Evolutionary conservation across 2,329 filamentous ascomycete species (phyloP).

Genomic region (Fusarium transvaalense): DNA sequence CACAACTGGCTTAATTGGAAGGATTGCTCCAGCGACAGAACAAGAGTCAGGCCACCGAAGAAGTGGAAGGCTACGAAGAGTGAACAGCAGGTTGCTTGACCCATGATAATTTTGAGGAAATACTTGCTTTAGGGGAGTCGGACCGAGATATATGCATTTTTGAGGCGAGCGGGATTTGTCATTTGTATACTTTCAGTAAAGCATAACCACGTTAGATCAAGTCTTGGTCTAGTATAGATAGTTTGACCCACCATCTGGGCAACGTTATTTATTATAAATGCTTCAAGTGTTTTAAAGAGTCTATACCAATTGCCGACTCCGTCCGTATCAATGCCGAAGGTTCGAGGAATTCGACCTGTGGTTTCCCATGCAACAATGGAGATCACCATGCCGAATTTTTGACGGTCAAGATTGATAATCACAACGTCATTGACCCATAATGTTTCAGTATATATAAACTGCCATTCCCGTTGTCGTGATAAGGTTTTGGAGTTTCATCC

Average conservation of each 20-base stretch:
- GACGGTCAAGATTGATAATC: constrained; percentile 28
- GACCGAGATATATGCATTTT: neutral
- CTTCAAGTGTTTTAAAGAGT: constrained; percentile 12
- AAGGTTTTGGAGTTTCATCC: neutral
- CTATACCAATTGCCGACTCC: neutral
- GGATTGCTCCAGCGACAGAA: constrained; percentile 23
- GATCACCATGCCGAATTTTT: neutral
- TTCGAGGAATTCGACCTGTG: neutral
- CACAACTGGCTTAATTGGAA: constrained; percentile 14
- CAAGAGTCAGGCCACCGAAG: constrained; percentile 49
- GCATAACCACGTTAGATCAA: neutral
- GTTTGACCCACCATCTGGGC: constrained; percentile 17
- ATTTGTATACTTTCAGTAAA: constrained; percentile 6
- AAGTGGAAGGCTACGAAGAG: constrained; percentile 53
- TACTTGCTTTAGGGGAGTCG: constrained; percentile 6
- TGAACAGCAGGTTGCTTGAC: constrained; percentile 52
- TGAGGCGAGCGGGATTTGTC: constrained; percentile 19
- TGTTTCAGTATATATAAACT: constrained; percentile 18
- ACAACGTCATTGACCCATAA: constrained; percentile 30
- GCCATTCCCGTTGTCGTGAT: neutral
- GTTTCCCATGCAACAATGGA: neutral
- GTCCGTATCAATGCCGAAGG: neutral
- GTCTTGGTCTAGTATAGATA: constrained; percentile 10
- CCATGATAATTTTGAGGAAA: constrained; percentile 27
- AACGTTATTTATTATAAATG: constrained; percentile 35